A percentile compares a stretch with the other conserved stretches of the same genome.
Conservation (phyloP, 108 stramenopile genomes). For the Nannochloropsis gaditana region DNA sequence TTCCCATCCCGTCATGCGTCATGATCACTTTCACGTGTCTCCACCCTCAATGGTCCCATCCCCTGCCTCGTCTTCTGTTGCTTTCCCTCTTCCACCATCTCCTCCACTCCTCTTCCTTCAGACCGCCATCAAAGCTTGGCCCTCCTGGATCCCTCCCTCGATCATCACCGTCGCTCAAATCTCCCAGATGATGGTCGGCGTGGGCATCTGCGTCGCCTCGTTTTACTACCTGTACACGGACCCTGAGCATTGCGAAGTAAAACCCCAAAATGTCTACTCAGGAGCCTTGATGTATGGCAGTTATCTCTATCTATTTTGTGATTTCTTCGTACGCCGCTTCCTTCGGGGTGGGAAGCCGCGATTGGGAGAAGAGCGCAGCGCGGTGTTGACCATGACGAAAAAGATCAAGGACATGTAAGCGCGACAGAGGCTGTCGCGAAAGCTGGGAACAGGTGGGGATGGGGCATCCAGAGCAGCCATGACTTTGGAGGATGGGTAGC, state of each 20-base stretch:
- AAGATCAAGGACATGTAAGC: background rate
- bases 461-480: background rate
- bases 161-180: slow-evolving; percentile 54
- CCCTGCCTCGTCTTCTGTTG: background rate
- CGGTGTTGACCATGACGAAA: background rate
- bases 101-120: background rate
- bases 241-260: background rate
- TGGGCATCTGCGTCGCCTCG: slow-evolving; percentile 18
- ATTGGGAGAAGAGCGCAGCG: background rate
- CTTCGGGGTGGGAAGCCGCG: background rate
- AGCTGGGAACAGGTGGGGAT: background rate
- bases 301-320: slow-evolving; percentile 33
- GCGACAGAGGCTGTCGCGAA: background rate
- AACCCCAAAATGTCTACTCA: background rate
- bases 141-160: slow-evolving; percentile 39
- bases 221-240: background rate
- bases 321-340: slow-evolving; percentile 21
- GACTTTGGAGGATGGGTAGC: background rate
- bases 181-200: slow-evolving; percentile 57
- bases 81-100: background rate
- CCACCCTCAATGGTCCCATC: background rate
- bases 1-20: too few species aligned
- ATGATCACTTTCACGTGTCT: too few species aligned
- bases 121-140: slow-evolving; percentile 28
- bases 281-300: slow-evolving; percentile 35